Conservation (phyloP, 495 filamentous ascomycete species). For the Penicillium paxilli region DNA sequence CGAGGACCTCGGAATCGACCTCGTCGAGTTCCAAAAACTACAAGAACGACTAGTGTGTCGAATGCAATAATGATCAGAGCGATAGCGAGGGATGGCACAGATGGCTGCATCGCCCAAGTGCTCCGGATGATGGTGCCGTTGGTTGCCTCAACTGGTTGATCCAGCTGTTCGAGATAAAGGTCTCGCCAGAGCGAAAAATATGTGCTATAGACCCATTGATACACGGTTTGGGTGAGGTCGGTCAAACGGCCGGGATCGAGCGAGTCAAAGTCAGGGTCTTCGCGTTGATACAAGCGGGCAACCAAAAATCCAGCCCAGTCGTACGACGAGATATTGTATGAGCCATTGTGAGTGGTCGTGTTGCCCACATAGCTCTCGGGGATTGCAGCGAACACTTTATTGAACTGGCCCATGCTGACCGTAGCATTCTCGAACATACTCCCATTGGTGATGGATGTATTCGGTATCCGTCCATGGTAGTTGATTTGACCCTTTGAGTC, state of each 20-base stretch:
- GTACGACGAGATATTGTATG: slow-evolving; percentile 35
- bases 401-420: slow-evolving; percentile 41
- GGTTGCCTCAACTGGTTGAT: slow-evolving; percentile 14
- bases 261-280: slow-evolving; percentile 25
- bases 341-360: slow-evolving; percentile 23
- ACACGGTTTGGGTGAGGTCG: slow-evolving; percentile 33
- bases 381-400: slow-evolving; percentile 42
- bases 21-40: slow-evolving; percentile 40
- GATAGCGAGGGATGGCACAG: slow-evolving; percentile 31
- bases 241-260: slow-evolving; percentile 27
- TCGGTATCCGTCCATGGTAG: slow-evolving; percentile 11
- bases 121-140: slow-evolving; percentile 35
- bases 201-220: slow-evolving; percentile 44
- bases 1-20: slow-evolving; percentile 40
- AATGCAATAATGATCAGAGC: slow-evolving; percentile 36
- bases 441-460: slow-evolving; percentile 27
- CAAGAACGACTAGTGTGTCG: slow-evolving; percentile 37
- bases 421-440: slow-evolving; percentile 42
- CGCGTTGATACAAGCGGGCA: slow-evolving; percentile 36
- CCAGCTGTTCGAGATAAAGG: slow-evolving; percentile 34
- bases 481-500: slow-evolving; percentile 37
- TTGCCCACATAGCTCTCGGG: slow-evolving; percentile 38
- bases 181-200: slow-evolving; percentile 43
- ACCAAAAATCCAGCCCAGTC: slow-evolving; percentile 46
- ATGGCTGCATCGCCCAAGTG: slow-evolving; percentile 38